Percentiles rank a stretch among this genome's conserved stretches.
Evolutionary conservation across 2,329 filamentous ascomycete genomes (phyloP).

Genomic region (Monilinia vaccinii-corymbosi): DNA sequence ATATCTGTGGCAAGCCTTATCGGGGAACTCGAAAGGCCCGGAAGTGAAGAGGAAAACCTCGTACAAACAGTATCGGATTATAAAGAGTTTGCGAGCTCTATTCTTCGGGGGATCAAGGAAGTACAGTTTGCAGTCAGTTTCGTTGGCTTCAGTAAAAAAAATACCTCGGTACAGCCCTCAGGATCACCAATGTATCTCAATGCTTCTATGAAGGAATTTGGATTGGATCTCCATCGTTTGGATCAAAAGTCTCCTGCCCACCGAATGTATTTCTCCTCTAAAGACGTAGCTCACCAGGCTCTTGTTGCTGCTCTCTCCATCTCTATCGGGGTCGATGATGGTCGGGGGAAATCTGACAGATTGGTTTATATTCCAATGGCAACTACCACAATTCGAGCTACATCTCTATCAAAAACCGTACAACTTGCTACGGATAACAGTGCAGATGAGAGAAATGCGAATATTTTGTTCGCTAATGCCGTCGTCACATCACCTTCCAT

Average conservation of each 20-base stretch:
- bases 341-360: slow-evolving; percentile 75
- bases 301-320: slow-evolving; percentile 87
- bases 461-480: slow-evolving; percentile 92
- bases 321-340: slow-evolving; percentile 83
- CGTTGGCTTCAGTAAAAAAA: slow-evolving; percentile 73
- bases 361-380: slow-evolving; percentile 95
- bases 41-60: slow-evolving; percentile 52
- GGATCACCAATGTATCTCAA: slow-evolving; percentile 72
- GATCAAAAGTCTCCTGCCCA: slow-evolving; percentile 90
- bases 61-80: slow-evolving; percentile 84
- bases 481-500: slow-evolving; percentile 93
- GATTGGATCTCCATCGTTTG: slow-evolving; percentile 82
- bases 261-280: slow-evolving; percentile 93
- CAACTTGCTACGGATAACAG: slow-evolving; percentile 65
- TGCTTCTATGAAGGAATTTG: slow-evolving; percentile 91
- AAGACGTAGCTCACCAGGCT: slow-evolving; percentile 91
- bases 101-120: slow-evolving; percentile 87
- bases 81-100: slow-evolving; percentile 82
- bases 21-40: slow-evolving; percentile 59
- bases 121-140: slow-evolving; percentile 93
- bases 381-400: slow-evolving; percentile 89
- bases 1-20: slow-evolving; percentile 64
- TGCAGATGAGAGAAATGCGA: slow-evolving; percentile 79
- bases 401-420: slow-evolving; percentile 87
- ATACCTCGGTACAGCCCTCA: slow-evolving; percentile 57